phyloP scores from a whole-genome alignment of 2,329 filamentous ascomycete genomes.

The Dactylellina drechsleri region DNA sequence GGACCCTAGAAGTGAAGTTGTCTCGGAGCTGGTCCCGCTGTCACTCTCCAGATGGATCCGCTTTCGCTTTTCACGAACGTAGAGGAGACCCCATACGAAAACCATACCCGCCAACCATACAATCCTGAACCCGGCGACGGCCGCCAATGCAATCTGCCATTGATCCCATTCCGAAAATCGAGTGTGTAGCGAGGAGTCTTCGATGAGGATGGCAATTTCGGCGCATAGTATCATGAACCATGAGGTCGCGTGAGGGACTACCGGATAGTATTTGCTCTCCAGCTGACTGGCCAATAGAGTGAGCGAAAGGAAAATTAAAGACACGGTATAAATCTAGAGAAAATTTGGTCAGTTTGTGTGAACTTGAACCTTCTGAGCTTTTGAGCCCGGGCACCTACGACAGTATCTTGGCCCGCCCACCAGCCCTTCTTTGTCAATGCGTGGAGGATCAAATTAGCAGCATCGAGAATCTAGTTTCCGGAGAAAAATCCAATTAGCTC shows the following conservation, averaged over 20 bases:
- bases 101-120: slow-evolving; percentile 51
- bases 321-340: slow-evolving; percentile 56
- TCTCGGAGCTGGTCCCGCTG: slow-evolving; percentile 62
- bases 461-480: slow-evolving; percentile 66
- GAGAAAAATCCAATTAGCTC: not conserved
- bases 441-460: slow-evolving; percentile 77
- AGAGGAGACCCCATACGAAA: slow-evolving; percentile 57
- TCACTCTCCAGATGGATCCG: slow-evolving; percentile 58
- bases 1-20: slow-evolving; percentile 58
- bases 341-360: slow-evolving; percentile 56
- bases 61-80: slow-evolving; percentile 54
- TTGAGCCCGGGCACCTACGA: slow-evolving; percentile 38
- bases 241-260: slow-evolving; percentile 78
- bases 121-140: slow-evolving; percentile 56
- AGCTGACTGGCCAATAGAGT: slow-evolving; percentile 81
- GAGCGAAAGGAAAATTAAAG: slow-evolving; percentile 84
- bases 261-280: slow-evolving; percentile 83
- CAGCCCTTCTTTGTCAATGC: slow-evolving; percentile 75
- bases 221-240: slow-evolving; percentile 79
- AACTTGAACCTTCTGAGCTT: slow-evolving; percentile 48
- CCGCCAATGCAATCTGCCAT: slow-evolving; percentile 60
- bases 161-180: slow-evolving; percentile 59
- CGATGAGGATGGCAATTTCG: slow-evolving; percentile 77
- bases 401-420: slow-evolving; percentile 77
- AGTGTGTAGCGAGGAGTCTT: slow-evolving; percentile 75